Evolutionary conservation across 352 stramenopile species (phyloP), one percentile per base, ranked within the genome.

Genomic region (Phytophthora brassicae): DNA sequence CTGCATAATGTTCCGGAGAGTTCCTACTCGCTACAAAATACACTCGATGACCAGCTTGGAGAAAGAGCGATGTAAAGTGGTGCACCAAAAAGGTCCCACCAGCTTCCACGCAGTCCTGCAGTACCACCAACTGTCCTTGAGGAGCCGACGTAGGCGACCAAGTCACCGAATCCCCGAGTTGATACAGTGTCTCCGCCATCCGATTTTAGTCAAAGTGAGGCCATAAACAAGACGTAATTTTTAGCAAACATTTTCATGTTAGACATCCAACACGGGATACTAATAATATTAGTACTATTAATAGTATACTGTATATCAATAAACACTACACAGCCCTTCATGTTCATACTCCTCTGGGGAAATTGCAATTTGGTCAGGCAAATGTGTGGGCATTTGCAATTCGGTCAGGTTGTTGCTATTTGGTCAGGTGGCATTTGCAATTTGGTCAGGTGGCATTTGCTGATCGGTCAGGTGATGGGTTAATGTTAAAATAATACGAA

Each of bases 1-100:
- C 74, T 7, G 65, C 57, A 49, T 89, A 89, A 50, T 92, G 81
- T 5, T 87, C 81, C 13, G 69, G 72, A 1, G 70, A 75, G 14
- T 87, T 74, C 50, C 35, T 59, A 39, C 74, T 70, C 31, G 73
- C 74, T 26, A 87, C 63, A 50, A 90, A 75, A 60, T 77, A 89
- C 44, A 92, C 79, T 50, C 76, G 76, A 65, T 89, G 77, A 2
- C 78, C 76, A 43, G 79, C 79, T 69, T 90, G 88, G 31, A 89
- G 68, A 53, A 89, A 88, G 7, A 90, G 72, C 57, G 81, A 70
- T 22, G 81, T 33, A 23, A 93, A 88, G 61, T 93, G 80, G 49
- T 93, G 84, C 38, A 93, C 63, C 38, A 93, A 58, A 52, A 90
- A 91, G 22, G 62, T 61, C 17, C 81, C 79, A 31, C 54, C 60